phyloP scores from a whole-genome alignment of 2,329 filamentous ascomycete species.

The Ilyonectria robusta region DNA sequence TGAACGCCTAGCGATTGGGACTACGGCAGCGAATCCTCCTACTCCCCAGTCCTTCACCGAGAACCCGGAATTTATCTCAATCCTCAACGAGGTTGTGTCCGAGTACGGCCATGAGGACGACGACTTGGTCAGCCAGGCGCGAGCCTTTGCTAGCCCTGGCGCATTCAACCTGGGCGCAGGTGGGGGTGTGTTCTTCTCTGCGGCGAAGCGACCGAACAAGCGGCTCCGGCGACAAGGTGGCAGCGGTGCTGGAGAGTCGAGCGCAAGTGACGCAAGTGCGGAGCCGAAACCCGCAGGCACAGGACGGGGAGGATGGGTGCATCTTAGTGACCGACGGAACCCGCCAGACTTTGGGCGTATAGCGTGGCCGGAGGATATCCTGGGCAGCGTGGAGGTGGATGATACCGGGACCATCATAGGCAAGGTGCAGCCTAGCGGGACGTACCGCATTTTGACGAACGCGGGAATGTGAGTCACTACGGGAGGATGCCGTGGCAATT shows the following conservation, averaged over 20 bases:
- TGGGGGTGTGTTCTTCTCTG: constrained; percentile 61
- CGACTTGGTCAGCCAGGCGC: constrained; percentile 68
- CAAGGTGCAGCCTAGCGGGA: constrained; percentile 71
- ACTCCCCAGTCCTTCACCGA: constrained; percentile 72
- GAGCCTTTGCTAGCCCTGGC: constrained; percentile 72
- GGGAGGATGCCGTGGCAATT: not conserved
- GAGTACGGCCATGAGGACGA: constrained; percentile 71
- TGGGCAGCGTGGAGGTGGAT: constrained; percentile 77
- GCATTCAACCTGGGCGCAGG: constrained; percentile 67
- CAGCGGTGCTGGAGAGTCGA: constrained; percentile 59
- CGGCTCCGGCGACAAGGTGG: constrained; percentile 53
- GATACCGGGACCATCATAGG: constrained; percentile 69
- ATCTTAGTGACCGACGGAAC: constrained; percentile 75
- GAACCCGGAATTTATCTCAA: constrained; percentile 71
- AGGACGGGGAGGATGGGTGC: constrained; percentile 73
- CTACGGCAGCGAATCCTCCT: constrained; percentile 70
- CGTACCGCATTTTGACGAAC: constrained; percentile 75
- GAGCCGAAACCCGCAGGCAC: constrained; percentile 74
- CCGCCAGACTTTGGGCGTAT: constrained; percentile 78
- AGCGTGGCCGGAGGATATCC: constrained; percentile 78
- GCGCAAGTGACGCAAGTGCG: constrained; percentile 69
- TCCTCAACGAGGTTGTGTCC: constrained; percentile 70
- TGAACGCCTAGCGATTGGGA: constrained; percentile 70
- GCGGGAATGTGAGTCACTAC: constrained; percentile 73
- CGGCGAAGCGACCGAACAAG: constrained; percentile 55